Conservation (phyloP, 2,329 filamentous ascomycete genomes). For the Raffaelea ambrosiae region DNA sequence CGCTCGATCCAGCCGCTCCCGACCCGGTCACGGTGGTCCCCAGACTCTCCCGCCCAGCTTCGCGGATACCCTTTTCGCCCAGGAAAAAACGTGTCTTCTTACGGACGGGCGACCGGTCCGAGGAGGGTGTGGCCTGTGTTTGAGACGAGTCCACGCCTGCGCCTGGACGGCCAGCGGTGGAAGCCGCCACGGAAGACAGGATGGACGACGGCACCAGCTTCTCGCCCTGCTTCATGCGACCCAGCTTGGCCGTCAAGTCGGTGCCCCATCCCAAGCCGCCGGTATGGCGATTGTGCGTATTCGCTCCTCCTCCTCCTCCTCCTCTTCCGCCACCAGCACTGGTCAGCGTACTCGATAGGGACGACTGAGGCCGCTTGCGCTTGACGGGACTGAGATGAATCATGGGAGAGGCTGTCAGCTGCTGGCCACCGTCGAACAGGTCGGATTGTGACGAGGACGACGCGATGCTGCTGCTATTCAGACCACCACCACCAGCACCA, state of each 20-base stretch:
- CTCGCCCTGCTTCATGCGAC: slow-evolving; percentile 52
- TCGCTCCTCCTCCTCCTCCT: slow-evolving; percentile 10
- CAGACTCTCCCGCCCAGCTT: slow-evolving; percentile 67
- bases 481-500: slow-evolving; percentile 1
- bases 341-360: slow-evolving; percentile 23
- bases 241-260: slow-evolving; percentile 44
- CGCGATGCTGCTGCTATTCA: slow-evolving; percentile 15
- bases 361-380: slow-evolving; percentile 49
- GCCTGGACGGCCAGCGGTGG: slow-evolving; percentile 2
- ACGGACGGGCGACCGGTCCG: slow-evolving; percentile 39
- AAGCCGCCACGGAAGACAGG: slow-evolving; percentile 1
- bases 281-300: slow-evolving; percentile 6
- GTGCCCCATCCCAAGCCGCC: slow-evolving; percentile 48
- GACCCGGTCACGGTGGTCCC: slow-evolving; percentile 38
- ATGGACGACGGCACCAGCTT: slow-evolving; percentile 16
- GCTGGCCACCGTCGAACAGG: slow-evolving; percentile 26
- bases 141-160: no score
- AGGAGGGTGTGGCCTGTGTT: no score
- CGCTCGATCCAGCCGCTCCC: slow-evolving; percentile 23
- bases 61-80: slow-evolving; percentile 65
- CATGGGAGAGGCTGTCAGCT: slow-evolving; percentile 29
- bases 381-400: slow-evolving; percentile 53
- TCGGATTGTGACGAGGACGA: slow-evolving; percentile 26
- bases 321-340: slow-evolving; percentile 12
- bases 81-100: slow-evolving; percentile 78